Evolutionary conservation across 768 basidiomycete species (phyloP).

Genomic region (Mycena galericulata): DNA sequence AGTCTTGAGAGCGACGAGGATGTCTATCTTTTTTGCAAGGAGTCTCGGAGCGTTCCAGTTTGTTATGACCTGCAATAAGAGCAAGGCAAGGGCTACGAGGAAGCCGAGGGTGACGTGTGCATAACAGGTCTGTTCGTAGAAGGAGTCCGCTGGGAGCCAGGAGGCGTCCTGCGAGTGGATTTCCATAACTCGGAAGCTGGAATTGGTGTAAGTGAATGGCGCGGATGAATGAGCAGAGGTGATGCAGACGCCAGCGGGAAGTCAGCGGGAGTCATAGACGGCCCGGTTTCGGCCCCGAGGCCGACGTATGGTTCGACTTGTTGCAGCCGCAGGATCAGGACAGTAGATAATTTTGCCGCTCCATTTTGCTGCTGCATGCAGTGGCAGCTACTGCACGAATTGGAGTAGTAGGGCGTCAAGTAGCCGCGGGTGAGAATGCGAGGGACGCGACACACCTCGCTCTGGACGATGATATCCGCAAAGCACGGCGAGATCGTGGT

Average conservation of each 20-base stretch:
- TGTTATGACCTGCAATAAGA: not conserved
- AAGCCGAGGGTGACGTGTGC: not conserved
- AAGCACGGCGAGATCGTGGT: conserved; percentile 28
- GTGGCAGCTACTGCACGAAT: too few relatives aligned
- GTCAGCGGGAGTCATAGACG: too few relatives aligned
- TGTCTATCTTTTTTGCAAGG: not conserved
- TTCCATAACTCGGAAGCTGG: too few relatives aligned
- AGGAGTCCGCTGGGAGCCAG: not conserved
- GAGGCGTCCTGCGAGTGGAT: not conserved
- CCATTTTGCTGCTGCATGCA: too few relatives aligned
- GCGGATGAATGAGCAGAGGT: too few relatives aligned
- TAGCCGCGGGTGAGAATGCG: not conserved
- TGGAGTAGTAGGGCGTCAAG: conserved; percentile 9
- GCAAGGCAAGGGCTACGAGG: not conserved
- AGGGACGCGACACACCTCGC: not conserved
- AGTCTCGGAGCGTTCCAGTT: conserved; percentile 8
- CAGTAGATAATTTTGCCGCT: too few relatives aligned
- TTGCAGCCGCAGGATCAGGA: too few relatives aligned
- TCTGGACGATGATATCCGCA: conserved; percentile 27
- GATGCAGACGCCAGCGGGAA: too few relatives aligned
- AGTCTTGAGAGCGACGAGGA: not conserved
- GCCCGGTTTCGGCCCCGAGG: too few relatives aligned
- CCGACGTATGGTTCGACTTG: too few relatives aligned
- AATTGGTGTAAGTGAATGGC: too few relatives aligned
- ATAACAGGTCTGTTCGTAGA: not conserved